Conservation (phyloP, 768 basidiomycete genomes). For the Leccinum ochraceum region DNA sequence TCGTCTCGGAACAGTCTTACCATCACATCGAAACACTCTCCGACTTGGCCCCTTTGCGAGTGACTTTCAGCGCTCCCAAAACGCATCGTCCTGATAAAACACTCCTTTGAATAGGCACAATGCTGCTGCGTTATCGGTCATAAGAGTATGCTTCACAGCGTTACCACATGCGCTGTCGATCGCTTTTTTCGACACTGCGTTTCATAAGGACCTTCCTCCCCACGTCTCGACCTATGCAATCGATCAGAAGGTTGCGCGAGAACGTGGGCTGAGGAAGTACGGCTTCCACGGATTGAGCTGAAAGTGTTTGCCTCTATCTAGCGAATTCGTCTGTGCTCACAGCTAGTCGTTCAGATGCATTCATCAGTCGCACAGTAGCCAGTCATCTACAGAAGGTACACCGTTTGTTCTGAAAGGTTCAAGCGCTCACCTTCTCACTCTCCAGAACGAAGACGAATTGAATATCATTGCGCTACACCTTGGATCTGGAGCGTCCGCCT, state of each 20-base stretch:
- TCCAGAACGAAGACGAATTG: constrained; percentile 46
- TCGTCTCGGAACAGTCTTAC: constrained; percentile 66
- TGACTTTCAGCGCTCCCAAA: constrained; percentile 15
- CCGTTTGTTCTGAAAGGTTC: not conserved
- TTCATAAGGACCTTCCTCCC: constrained; percentile 73
- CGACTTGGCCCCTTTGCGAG: constrained; percentile 78
- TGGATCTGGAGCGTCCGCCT: constrained; percentile 87
- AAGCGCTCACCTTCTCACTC: not conserved
- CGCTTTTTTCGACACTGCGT: constrained; percentile 88
- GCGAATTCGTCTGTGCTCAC: constrained; percentile 1
- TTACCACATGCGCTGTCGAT: constrained; percentile 73
- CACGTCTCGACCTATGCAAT: constrained; percentile 84
- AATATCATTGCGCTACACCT: constrained; percentile 86
- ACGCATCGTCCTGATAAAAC: not conserved
- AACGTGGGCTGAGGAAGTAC: constrained; percentile 80
- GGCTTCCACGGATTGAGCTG: constrained; percentile 90
- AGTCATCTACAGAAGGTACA: constrained; percentile 55
- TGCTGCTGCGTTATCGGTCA: constrained; percentile 59
- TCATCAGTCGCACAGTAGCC: constrained; percentile 67
- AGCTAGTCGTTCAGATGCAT: constrained; percentile 47
- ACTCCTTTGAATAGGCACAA: constrained; percentile 48
- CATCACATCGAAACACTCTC: constrained; percentile 75
- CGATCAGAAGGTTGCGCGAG: constrained; percentile 55
- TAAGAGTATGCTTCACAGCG: constrained; percentile 56
- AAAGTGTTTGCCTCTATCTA: constrained; percentile 23